Evolutionary conservation across 768 basidiomycete species (phyloP).

Genomic region (Boletus coccyginus): DNA sequence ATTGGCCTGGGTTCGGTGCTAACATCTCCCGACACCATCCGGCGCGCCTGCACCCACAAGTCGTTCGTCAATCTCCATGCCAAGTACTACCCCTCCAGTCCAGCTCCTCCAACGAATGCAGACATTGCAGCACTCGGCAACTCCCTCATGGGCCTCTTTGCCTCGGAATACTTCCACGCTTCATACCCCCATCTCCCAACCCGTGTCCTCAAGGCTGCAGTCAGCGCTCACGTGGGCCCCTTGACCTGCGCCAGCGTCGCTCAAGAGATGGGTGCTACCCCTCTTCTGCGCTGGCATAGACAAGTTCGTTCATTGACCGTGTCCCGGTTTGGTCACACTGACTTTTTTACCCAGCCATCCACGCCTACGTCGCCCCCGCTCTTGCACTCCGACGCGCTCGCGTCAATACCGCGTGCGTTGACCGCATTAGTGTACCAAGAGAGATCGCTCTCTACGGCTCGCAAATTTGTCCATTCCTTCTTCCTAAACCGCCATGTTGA

Average conservation of each 20-base stretch:
- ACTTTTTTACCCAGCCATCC: constrained; percentile 38
- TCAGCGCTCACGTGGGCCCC: constrained; percentile 90
- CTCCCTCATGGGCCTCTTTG: constrained; percentile 86
- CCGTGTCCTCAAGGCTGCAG: constrained; percentile 84
- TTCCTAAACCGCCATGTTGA: constrained; percentile 88
- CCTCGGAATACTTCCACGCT: constrained; percentile 75
- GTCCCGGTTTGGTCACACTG: background rate
- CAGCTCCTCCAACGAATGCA: constrained; percentile 64
- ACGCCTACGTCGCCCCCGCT: constrained; percentile 48
- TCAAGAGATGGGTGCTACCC: constrained; percentile 76
- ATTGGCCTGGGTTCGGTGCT: constrained; percentile 67
- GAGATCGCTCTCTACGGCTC: constrained; percentile 80
- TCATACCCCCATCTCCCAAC: constrained; percentile 90
- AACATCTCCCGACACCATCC: constrained; percentile 49
- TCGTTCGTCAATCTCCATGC: constrained; percentile 59
- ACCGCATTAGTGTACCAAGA: constrained; percentile 88
- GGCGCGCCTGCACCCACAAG: constrained; percentile 78
- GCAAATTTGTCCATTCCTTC: constrained; percentile 83
- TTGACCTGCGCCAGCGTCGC: constrained; percentile 81
- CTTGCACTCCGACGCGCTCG: constrained; percentile 82
- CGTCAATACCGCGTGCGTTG: constrained; percentile 82
- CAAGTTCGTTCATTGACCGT: constrained; percentile 41
- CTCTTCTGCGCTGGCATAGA: constrained; percentile 80
- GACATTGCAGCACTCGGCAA: constrained; percentile 79
- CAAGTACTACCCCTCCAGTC: constrained; percentile 54